phyloP scores from a whole-genome alignment of 2,329 filamentous ascomycete species.

The Fragosphaeria purpurea region DNA sequence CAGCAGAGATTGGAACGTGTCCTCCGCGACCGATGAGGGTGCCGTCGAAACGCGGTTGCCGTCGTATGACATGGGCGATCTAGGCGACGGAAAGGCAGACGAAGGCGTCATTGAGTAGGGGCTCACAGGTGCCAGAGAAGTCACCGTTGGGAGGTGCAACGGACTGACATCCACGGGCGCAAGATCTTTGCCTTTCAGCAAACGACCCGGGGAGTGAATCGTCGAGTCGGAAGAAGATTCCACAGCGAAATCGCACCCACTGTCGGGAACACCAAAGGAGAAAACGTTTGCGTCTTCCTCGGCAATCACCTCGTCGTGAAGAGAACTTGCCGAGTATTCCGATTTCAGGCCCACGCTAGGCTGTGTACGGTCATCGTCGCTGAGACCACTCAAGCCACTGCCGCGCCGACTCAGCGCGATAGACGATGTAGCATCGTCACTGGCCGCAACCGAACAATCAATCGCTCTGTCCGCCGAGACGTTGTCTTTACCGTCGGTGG shows the following conservation, averaged over 20 bases:
- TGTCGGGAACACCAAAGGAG: conserved; percentile 16
- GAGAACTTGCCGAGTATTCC: conserved; percentile 37
- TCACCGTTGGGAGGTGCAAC: conserved; percentile 31
- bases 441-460: conserved; percentile 3
- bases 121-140: conserved; percentile 41
- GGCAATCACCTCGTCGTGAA: conserved; percentile 41
- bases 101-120: conserved; percentile 55
- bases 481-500: conserved; percentile 4
- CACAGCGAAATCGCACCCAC: conserved; percentile 11
- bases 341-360: conserved; percentile 32
- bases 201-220: conserved; percentile 35
- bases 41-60: conserved; percentile 64
- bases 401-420: conserved; percentile 31
- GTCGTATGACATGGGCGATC: conserved; percentile 59
- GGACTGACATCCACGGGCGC: conserved; percentile 41
- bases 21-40: conserved; percentile 63
- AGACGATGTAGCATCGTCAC: conserved; percentile 13
- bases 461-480: not conserved
- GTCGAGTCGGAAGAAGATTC: conserved; percentile 30
- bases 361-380: conserved; percentile 28
- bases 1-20: conserved; percentile 60
- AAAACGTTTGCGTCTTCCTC: conserved; percentile 33
- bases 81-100: conserved; percentile 56
- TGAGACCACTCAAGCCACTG: conserved; percentile 36
- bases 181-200: conserved; percentile 33